These are phyloP conservation scores for Rosa persica DNA, from an alignment of 306 rosid genomes.

Conservation along the genomic window DNA sequence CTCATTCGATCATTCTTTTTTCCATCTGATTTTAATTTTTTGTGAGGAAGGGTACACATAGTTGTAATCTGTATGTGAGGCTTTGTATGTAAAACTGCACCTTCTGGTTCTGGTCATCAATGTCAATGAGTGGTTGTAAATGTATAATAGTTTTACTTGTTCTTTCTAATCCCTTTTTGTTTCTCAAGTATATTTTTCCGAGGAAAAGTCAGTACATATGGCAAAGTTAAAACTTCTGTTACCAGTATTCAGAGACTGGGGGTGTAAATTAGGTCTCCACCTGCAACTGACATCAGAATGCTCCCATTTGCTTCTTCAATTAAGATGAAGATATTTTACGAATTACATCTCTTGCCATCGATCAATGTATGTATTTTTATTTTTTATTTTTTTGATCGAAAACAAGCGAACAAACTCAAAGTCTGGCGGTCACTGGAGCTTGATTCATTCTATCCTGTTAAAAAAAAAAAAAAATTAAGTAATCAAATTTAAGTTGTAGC, in stretches of 20 bases:
- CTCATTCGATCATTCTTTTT: conserved; percentile 47
- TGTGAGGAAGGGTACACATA: conserved; percentile 34
- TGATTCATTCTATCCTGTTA: no score
- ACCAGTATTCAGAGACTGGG: neutral
- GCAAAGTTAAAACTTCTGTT: neutral
- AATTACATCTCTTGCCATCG: neutral
- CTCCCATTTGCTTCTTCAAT: neutral
- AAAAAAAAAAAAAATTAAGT: no score
- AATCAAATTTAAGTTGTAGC: no score
- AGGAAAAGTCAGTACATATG: neutral
- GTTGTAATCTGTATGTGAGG: conserved; percentile 31
- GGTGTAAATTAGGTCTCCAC: neutral
- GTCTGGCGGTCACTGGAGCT: no score
- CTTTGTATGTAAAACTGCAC: conserved; percentile 42
- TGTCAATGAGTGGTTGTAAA: conserved; percentile 1
- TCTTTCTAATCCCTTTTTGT: neutral
- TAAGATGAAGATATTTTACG: neutral
- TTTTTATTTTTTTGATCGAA: no score
- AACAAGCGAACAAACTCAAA: no score
- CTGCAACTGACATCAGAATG: neutral
- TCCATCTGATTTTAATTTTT: conserved; percentile 33
- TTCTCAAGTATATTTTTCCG: neutral
- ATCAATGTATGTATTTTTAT: no score
- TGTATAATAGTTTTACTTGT: conserved; percentile 17
- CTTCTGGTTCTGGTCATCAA: conserved; percentile 35